Percentiles rank a stretch among this genome's conserved stretches.
Evolutionary conservation across 257 asterid genomes (phyloP).

Genomic region (Solanum habrochaites): DNA sequence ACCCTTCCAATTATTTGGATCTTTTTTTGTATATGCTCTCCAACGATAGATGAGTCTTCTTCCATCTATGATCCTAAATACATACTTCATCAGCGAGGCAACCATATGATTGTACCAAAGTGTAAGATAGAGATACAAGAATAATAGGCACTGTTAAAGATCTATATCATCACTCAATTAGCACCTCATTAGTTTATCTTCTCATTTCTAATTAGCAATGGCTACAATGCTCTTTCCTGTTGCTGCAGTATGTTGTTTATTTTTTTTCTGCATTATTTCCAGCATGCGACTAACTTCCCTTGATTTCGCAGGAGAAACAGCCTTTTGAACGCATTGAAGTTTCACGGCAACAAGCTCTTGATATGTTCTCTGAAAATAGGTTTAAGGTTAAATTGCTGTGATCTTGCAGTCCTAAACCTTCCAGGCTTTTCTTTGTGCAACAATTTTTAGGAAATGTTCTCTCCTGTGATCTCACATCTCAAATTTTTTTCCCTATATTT

Average conservation of each 20-base stretch:
- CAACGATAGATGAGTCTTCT: not conserved
- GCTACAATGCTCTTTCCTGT: not conserved
- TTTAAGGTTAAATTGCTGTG: slow-evolving; percentile 50
- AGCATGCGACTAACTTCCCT: not conserved
- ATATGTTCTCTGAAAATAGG: slow-evolving; percentile 78
- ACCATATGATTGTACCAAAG: not conserved
- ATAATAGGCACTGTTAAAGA: not conserved
- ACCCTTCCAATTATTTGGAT: not conserved
- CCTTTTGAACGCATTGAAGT: slow-evolving; percentile 95
- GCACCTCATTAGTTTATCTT: not conserved
- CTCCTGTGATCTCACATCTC: not conserved
- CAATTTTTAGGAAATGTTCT: not conserved
- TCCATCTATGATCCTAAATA: not conserved
- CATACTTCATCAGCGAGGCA: not conserved
- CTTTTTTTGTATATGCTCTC: not conserved
- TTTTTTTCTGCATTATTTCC: not conserved
- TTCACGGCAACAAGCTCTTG: slow-evolving; percentile 78
- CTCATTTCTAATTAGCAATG: not conserved
- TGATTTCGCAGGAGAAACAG: slow-evolving; percentile 63
- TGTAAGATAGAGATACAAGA: not conserved
- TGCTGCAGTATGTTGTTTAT: not conserved
- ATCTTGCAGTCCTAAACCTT: not conserved
- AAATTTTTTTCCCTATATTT: slow-evolving; percentile 4
- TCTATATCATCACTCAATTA: not conserved
- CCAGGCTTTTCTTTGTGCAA: not conserved